These are phyloP conservation scores for Arthrocladium fulminans DNA, from an alignment of 2,329 filamentous ascomycete species.

Conservation along the genomic window DNA sequence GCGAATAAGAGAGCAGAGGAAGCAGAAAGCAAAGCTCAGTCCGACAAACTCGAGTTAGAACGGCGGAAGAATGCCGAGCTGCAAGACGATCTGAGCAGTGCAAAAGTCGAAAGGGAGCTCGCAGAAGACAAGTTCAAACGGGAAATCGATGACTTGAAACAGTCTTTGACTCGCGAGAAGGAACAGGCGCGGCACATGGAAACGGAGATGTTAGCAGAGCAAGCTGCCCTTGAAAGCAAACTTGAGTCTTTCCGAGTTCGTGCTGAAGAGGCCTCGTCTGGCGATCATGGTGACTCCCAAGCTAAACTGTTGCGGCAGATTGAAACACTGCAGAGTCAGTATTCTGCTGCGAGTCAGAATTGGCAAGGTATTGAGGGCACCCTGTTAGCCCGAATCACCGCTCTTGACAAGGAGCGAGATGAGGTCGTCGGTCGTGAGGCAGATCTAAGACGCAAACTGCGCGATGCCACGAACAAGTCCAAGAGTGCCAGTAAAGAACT, in stretches of 20 bases:
- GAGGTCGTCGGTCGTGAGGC: slow-evolving; percentile 74
- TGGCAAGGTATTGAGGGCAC: slow-evolving; percentile 95
- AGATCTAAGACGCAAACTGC: slow-evolving; percentile 79
- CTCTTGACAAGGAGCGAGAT: slow-evolving; percentile 81
- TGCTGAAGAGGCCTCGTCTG: slow-evolving; percentile 82
- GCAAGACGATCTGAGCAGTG: slow-evolving; percentile 55
- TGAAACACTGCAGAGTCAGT: slow-evolving; percentile 90
- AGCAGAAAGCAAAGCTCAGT: slow-evolving; percentile 57
- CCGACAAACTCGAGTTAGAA: slow-evolving; percentile 60
- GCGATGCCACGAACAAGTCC: slow-evolving; percentile 64
- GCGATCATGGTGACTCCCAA: slow-evolving; percentile 70
- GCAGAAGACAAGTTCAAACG: slow-evolving; percentile 59
- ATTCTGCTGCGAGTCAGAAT: slow-evolving; percentile 87
- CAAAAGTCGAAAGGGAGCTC: slow-evolving; percentile 68
- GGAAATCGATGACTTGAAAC: slow-evolving; percentile 62
- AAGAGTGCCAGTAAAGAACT: slow-evolving; percentile 74
- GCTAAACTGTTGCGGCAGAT: slow-evolving; percentile 87
- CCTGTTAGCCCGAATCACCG: slow-evolving; percentile 64
- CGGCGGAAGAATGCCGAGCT: slow-evolving; percentile 47
- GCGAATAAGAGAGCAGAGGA: slow-evolving; percentile 58
- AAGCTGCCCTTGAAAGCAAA: slow-evolving; percentile 70
- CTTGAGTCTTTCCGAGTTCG: slow-evolving; percentile 76
- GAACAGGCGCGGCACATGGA: slow-evolving; percentile 62
- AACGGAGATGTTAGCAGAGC: slow-evolving; percentile 71
- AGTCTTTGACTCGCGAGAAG: slow-evolving; percentile 62